phyloP scores from a whole-genome alignment of 495 filamentous ascomycete genomes.

The Ramalina intermedia region DNA sequence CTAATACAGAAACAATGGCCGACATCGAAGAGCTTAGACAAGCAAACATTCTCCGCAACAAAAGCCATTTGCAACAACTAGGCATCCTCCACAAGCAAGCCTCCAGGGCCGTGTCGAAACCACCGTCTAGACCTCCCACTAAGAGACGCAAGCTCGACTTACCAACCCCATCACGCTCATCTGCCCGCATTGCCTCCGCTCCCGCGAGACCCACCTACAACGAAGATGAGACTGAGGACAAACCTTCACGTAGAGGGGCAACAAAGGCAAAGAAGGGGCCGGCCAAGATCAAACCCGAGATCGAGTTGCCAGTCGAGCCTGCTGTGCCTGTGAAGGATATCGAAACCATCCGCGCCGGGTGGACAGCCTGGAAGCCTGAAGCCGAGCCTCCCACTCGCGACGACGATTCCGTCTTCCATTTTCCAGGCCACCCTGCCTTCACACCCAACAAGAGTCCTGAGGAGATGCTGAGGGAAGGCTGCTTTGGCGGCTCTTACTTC shows the following conservation, averaged over 20 bases:
- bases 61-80: slow-evolving; percentile 13
- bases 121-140: background rate
- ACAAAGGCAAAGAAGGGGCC: background rate
- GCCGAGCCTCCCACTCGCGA: slow-evolving; percentile 25
- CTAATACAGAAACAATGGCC: background rate
- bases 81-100: slow-evolving; percentile 17
- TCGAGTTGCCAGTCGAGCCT: background rate
- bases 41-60: slow-evolving; percentile 15
- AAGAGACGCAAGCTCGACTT: slow-evolving; percentile 16
- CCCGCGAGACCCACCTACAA: slow-evolving; percentile 15
- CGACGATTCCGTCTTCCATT: slow-evolving; percentile 24
- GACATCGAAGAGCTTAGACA: slow-evolving; percentile 13
- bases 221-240: slow-evolving; percentile 4
- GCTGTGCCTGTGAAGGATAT: slow-evolving; percentile 14
- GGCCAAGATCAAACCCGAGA: background rate
- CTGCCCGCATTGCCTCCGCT: slow-evolving; percentile 22
- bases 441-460: slow-evolving; percentile 34
- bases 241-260: background rate
- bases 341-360: slow-evolving; percentile 20
- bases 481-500: slow-evolving; percentile 34
- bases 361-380: slow-evolving; percentile 26
- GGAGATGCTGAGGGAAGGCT: slow-evolving; percentile 31
- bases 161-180: slow-evolving; percentile 18
- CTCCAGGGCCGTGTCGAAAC: background rate
- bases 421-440: slow-evolving; percentile 25